A percentile compares a stretch with the other conserved stretches of the same genome.
These are phyloP conservation scores for Hordeum marinum DNA, from an alignment of 176 grass and related monocot species.

Conservation along the genomic window DNA sequence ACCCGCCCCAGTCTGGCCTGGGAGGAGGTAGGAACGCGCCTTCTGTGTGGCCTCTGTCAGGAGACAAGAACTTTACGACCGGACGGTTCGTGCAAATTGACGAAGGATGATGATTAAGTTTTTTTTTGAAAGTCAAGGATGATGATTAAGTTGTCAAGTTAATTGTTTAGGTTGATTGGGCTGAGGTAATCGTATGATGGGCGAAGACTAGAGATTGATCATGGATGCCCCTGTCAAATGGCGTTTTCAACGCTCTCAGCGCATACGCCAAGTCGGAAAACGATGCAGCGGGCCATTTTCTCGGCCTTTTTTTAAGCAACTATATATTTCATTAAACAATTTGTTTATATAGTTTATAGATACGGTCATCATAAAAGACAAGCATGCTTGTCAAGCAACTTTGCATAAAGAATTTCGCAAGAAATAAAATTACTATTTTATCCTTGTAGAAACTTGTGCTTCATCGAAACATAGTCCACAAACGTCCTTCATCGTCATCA, in stretches of 20 bases:
- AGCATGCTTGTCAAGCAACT: too few relatives aligned
- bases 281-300: background rate
- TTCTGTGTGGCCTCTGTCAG: background rate
- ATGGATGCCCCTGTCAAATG: constrained; percentile 8
- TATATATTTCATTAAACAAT: too few relatives aligned
- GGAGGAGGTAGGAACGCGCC: too few relatives aligned
- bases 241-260: background rate
- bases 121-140: background rate
- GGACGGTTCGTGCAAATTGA: background rate
- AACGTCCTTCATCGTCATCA: too few relatives aligned
- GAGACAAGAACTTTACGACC: background rate
- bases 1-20: background rate
- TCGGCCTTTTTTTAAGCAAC: too few relatives aligned
- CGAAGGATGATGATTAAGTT: background rate
- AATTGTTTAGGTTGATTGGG: background rate
- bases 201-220: background rate
- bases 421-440: too few relatives aligned
- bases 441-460: too few relatives aligned
- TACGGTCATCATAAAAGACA: too few relatives aligned
- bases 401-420: too few relatives aligned
- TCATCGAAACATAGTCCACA: too few relatives aligned
- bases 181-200: background rate
- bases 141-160: background rate
- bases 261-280: constrained; percentile 41
- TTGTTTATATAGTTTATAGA: too few relatives aligned